Conservation (phyloP, 2,329 filamentous ascomycete species). For the Cyphellophora europaea region DNA sequence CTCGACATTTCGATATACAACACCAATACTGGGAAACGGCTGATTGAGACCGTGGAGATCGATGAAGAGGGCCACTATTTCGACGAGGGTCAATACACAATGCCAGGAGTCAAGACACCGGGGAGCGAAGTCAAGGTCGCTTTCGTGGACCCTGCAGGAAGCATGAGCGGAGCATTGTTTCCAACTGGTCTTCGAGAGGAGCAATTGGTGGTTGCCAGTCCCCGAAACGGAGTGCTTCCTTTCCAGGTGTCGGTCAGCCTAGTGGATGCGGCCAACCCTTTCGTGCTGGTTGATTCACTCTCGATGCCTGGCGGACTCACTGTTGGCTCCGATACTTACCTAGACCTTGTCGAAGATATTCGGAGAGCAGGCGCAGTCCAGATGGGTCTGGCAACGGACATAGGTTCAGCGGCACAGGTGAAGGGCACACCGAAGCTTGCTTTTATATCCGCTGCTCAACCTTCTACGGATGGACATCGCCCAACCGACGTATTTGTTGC, state of each 20-base stretch:
- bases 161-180: slow-evolving; percentile 52
- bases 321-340: slow-evolving; percentile 29
- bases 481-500: slow-evolving; percentile 29
- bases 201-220: slow-evolving; percentile 24
- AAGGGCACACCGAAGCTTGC: slow-evolving; percentile 56
- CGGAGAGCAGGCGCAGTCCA: slow-evolving; percentile 45
- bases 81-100: slow-evolving; percentile 44
- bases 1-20: slow-evolving; percentile 51
- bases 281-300: slow-evolving; percentile 48
- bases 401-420: slow-evolving; percentile 29
- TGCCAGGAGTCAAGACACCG: slow-evolving; percentile 54
- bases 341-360: slow-evolving; percentile 44
- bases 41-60: slow-evolving; percentile 48
- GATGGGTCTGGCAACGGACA: slow-evolving; percentile 49
- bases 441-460: slow-evolving; percentile 34
- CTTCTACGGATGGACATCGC: neutral
- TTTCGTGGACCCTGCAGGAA: slow-evolving; percentile 53
- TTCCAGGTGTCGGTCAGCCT: slow-evolving; percentile 40
- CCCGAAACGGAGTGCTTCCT: slow-evolving; percentile 21
- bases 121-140: slow-evolving; percentile 48
- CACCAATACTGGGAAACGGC: slow-evolving; percentile 60
- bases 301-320: slow-evolving; percentile 45
- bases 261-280: slow-evolving; percentile 55
- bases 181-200: slow-evolving; percentile 50
- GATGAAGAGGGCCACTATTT: slow-evolving; percentile 36